phyloP scores from a whole-genome alignment of 2,329 filamentous ascomycete species.

The Trichoderma sp. region DNA sequence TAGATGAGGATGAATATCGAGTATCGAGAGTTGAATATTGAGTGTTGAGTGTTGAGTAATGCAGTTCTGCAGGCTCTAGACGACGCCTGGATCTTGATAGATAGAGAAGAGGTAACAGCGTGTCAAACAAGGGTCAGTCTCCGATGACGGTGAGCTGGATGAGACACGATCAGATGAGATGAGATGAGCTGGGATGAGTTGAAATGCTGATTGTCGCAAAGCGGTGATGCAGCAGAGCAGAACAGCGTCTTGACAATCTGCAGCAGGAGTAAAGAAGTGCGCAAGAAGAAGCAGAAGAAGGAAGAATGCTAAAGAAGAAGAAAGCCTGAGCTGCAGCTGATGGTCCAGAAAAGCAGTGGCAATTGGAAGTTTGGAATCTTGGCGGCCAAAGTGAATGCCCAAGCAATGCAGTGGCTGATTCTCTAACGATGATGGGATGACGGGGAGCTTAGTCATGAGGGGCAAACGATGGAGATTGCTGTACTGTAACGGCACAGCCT shows the following conservation, averaged over 20 bases:
- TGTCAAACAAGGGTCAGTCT: background rate
- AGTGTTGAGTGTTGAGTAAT: background rate
- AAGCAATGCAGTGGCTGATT: slow-evolving; percentile 1
- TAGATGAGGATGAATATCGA: background rate
- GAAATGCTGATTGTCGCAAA: background rate
- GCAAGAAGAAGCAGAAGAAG: background rate
- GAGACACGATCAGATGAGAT: background rate
- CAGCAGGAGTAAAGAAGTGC: background rate
- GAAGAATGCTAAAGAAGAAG: background rate
- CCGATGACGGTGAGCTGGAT: background rate
- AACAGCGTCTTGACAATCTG: background rate
- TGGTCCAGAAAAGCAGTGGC: background rate
- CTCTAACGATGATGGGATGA: slow-evolving; percentile 1
- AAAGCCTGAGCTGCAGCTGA: background rate
- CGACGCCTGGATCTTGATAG: background rate
- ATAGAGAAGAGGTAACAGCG: background rate
- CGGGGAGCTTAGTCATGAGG: slow-evolving; percentile 17
- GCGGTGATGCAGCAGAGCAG: background rate
- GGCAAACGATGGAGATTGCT: slow-evolving; percentile 1
- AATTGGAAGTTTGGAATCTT: background rate
- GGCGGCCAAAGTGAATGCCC: background rate
- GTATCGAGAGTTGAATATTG: background rate
- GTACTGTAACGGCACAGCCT: background rate
- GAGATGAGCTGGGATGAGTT: background rate
- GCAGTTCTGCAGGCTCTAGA: background rate